Conservation (phyloP, 495 filamentous ascomycete genomes). For the Haplographium delicatum region DNA sequence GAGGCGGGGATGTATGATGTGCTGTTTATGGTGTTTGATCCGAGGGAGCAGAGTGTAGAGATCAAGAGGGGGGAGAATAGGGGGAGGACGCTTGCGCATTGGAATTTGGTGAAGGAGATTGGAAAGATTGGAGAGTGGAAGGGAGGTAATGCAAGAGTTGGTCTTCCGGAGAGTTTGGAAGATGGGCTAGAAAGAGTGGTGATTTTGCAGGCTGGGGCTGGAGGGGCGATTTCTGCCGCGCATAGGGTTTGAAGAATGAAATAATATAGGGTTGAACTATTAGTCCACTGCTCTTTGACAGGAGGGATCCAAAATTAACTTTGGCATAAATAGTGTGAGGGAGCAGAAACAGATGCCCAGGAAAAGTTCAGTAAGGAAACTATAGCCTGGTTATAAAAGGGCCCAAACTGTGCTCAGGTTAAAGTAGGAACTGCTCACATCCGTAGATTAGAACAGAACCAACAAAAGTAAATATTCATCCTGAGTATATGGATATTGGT, state of each 20-base stretch:
- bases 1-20: constrained; percentile 10
- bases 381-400: too few species aligned
- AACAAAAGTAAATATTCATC: not conserved
- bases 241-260: constrained; percentile 4
- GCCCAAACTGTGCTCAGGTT: not conserved
- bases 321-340: too few species aligned
- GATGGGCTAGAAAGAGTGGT: constrained; percentile 10
- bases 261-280: not conserved
- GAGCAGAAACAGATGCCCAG: too few species aligned
- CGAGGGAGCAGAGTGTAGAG: constrained; percentile 17
- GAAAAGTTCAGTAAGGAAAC: too few species aligned
- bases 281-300: too few species aligned
- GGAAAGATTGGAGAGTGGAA: constrained; percentile 22
- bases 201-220: constrained; percentile 4
- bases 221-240: constrained; percentile 2
- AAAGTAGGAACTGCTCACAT: not conserved
- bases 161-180: constrained; percentile 4
- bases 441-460: not conserved
- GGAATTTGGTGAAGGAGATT: constrained; percentile 17
- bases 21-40: constrained; percentile 15
- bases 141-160: constrained; percentile 15
- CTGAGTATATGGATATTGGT: too few species aligned
- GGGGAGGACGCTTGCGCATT: constrained; percentile 19
- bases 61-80: constrained; percentile 22
- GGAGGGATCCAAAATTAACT: too few species aligned